Evolutionary conservation across 805 yeast genomes (phyloP), one percentile per base, ranked within the genome.

Genomic region (Cyberlindnera mississippiensis): DNA sequence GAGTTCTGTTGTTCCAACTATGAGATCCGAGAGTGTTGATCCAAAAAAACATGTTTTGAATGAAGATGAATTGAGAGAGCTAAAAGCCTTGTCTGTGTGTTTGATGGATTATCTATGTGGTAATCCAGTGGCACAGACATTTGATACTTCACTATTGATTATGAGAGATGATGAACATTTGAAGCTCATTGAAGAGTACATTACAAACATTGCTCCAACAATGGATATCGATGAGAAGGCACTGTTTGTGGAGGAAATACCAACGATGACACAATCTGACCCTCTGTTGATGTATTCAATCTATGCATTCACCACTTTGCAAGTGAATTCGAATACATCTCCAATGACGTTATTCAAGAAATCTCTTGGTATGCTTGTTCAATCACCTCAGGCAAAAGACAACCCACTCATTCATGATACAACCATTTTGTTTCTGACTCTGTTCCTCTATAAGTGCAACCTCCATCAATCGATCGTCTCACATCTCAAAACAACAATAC

Each of bases 121-220:
- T 20, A 6, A 20, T 20, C 6, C 6, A 20, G 24, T 20, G 24
- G 24, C 24, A 20, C n/a, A n/a, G n/a, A n/a, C n/a, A n/a, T n/a
- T n/a, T n/a, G n/a, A n/a, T n/a, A n/a, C 4, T 7, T 19, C 37
- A 3, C 44, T 46, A 17, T 11, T 37, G 18, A 11, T 28, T 3
- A 15, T 46, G 30, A 28, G 37, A 6, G 37, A 42, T 3, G 42
- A 38, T 5, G 48, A 47, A 7, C 40, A 44, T 24, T 13, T 41
- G 16, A 17, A 9, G 9, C 35, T 44, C 13, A 32, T 44, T 40
- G 31, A 22, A 8, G 17, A 19, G 29, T 47, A 41, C 26, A 9
- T 43, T 9, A 27, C 37, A 7, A 26, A 18, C 2, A 15, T 38
- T 5, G 43, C 45, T 0, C 50, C 50, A 3, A 10, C 41, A 19